Evolutionary conservation across 164 flowering plant genomes (phyloP).

Genomic region (Nymphaea colorata): DNA sequence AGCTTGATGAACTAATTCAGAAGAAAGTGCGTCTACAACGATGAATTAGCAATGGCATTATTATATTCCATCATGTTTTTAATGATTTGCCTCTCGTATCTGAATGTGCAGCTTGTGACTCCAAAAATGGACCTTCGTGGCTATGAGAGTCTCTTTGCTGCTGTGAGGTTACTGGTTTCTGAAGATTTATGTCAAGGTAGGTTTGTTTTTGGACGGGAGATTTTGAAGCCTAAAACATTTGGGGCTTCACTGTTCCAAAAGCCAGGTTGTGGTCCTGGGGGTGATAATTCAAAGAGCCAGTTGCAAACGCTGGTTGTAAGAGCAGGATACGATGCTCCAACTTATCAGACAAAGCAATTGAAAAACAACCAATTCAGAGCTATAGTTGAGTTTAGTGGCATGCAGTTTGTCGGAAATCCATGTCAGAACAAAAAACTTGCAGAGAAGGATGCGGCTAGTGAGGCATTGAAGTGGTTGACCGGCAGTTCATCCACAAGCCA

Average conservation of each 20-base stretch:
- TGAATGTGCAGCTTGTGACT: constrained; percentile 38
- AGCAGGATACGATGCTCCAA: constrained; percentile 65
- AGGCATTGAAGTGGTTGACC: background rate
- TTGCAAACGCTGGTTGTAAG: constrained; percentile 73
- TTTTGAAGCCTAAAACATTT: constrained; percentile 5
- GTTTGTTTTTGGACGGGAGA: constrained; percentile 56
- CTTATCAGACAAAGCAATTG: constrained; percentile 50
- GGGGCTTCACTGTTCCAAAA: background rate
- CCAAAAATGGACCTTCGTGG: constrained; percentile 43
- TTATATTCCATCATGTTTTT: background rate
- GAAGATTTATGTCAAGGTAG: constrained; percentile 66
- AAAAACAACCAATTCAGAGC: constrained; percentile 52
- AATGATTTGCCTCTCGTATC: background rate
- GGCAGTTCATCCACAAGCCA: background rate
- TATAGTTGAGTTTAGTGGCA: constrained; percentile 67
- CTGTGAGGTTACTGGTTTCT: constrained; percentile 54
- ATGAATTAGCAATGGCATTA: background rate
- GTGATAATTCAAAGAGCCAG: constrained; percentile 30
- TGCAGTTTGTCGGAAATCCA: constrained; percentile 65
- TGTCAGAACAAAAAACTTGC: constrained; percentile 14
- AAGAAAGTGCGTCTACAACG: constrained; percentile 32
- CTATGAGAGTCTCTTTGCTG: constrained; percentile 55
- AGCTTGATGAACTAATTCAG: constrained; percentile 72
- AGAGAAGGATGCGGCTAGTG: background rate
- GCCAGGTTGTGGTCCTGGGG: background rate